A percentile compares a stretch with the other conserved stretches of the same genome.
Evolutionary conservation across 2,329 filamentous ascomycete genomes (phyloP).

Genomic region (Decorospora gaudefroyi): DNA sequence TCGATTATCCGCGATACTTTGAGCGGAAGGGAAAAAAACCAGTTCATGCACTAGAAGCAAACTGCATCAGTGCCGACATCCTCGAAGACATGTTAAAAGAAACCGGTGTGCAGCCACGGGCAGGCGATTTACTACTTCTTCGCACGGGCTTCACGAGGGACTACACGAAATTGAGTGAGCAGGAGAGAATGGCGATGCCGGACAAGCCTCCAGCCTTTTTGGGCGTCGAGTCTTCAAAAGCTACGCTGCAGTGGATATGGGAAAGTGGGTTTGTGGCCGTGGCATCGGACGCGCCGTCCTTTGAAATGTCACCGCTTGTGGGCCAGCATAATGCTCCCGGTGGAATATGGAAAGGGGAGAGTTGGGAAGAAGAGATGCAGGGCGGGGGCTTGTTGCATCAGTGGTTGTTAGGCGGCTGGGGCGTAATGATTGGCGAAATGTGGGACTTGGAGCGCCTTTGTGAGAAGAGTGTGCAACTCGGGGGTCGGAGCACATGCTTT

Average conservation of each 20-base stretch:
- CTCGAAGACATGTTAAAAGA: conserved; percentile 43
- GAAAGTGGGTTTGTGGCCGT: conserved; percentile 53
- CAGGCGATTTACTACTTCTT: conserved; percentile 39
- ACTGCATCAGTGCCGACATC: conserved; percentile 26
- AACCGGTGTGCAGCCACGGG: conserved; percentile 43
- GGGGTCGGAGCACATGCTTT: conserved; percentile 62
- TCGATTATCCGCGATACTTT: conserved; percentile 42
- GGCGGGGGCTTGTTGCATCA: conserved; percentile 44
- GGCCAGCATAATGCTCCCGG: conserved; percentile 40
- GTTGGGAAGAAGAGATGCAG: conserved; percentile 45
- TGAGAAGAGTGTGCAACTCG: conserved; percentile 58
- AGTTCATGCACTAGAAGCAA: conserved; percentile 31
- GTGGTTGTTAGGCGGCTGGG: conserved; percentile 43
- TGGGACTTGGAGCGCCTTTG: conserved; percentile 57
- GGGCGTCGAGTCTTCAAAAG: conserved; percentile 48
- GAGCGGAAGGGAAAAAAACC: conserved; percentile 22
- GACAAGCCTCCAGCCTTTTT: conserved; percentile 42
- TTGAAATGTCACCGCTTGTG: conserved; percentile 52
- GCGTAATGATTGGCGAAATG: conserved; percentile 49
- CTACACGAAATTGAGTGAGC: conserved; percentile 38
- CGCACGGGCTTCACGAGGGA: conserved; percentile 45
- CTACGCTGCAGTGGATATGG: conserved; percentile 54
- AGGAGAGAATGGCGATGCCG: conserved; percentile 35
- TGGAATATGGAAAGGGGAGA: conserved; percentile 41
- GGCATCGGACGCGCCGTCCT: conserved; percentile 50